Base-by-base conservation (phyloP, 768 basidiomycete genomes). In the Mycena maculata region DNA sequence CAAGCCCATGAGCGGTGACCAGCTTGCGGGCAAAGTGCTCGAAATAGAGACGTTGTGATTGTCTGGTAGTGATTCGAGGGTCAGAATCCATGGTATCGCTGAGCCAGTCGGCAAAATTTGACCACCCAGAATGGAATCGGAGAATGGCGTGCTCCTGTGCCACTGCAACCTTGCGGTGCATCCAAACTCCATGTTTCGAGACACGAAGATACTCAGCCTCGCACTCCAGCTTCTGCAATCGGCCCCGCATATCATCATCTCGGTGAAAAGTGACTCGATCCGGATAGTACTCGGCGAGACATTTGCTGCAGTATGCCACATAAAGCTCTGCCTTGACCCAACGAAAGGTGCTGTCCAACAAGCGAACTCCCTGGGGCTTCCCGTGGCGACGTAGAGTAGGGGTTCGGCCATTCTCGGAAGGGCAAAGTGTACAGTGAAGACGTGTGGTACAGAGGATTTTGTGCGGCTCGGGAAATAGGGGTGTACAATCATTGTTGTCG, bases 151-250 rank as follows among this genome's bases (percentile, higher is more conserved):
- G 52, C 60, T 76, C 75, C 39, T 77, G 77, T 1, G 69, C 71
- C 13, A 69, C 0, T 2, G 75, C 77, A 33, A 78, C 49, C 4
- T 47, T 60, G 8, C 69, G 50, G 39, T 77, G 66, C 22, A 75
- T 64, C 75, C 74, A 78, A 16, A 77, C 47, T 1, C 74, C 77
- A 52, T 63, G 56, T 48, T 77, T 74, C 0, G 74, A 78, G 15
- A 78, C 71, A 10, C 77, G 68, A 11, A 76, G 58, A 59, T 72
- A 76, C 20, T 18, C 16, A 8, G 70, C 55, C 52, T 72, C 63
- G 56, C 55, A 68, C n/a, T 74, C 74, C 11, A 68, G 56, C 4
- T 36, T 30, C 47, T 72, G 58, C 15, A 33, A 27, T 1, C 65
- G 63, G 13, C 57, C 45, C 15, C 2, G 16, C 9, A 48, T 25